Evolutionary conservation across 805 yeast genomes (phyloP), one percentile per base, ranked within the genome.

Genomic region (Starmerella stigmatis): DNA sequence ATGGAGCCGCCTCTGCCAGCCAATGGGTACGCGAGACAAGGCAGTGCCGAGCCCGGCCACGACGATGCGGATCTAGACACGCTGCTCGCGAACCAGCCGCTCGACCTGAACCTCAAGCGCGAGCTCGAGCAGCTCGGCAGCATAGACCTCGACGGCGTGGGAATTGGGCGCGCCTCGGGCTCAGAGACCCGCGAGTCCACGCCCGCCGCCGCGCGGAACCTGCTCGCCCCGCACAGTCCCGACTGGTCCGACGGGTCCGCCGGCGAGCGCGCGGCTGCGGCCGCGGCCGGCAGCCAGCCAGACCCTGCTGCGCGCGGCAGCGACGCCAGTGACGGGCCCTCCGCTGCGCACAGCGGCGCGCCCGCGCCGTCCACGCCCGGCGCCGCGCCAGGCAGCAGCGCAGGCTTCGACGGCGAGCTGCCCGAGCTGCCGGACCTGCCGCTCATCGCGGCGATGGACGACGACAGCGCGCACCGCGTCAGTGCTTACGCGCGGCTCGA

Each of bases 401-500:
- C 21, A 10, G 5, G 15, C 28, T 38, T 36, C 21, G 38, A 17
- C 16, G n/a, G n/a, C n/a, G n/a, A n/a, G n/a, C n/a, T n/a, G n/a
- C n/a, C n/a, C n/a, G 42, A 26, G 21, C 7, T 28, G 10, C 32
- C 42, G 15, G 33, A 17, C 17, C 19, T 41, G 41, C 48, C 51
- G n/a, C 44, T 47, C 11, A 26, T 41, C 15, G n/a, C 42, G n/a
- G 21, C 48, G 13, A 44, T 44, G 50, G 47, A 40, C 29, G 48
- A 49, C n/a, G 50, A 49, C 25, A 22, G 33, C 38, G 21, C 62
- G 16, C 35, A 43, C 34, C 57, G 65, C 26, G 68, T 66, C 6
- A 64, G 66, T 10, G 72, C 72, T 21, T 68, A 69, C 39, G 73
- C 73, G 16, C 56, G 71, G 55, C 66, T 92, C 31, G 97, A 92